These are phyloP conservation scores for Candida nitratophila DNA, from an alignment of 805 yeast species.

Conservation along the genomic window DNA sequence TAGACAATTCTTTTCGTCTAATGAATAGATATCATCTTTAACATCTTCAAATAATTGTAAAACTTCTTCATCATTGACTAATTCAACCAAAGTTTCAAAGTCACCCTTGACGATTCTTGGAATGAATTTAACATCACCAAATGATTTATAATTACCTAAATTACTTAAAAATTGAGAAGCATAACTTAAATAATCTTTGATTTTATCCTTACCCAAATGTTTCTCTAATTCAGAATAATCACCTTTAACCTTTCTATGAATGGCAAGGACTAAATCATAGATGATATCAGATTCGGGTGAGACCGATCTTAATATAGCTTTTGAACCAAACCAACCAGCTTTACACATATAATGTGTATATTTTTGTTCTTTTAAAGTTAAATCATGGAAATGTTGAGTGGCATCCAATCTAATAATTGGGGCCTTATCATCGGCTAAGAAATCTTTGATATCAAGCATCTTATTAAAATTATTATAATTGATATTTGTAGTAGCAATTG, in stretches of 20 bases:
- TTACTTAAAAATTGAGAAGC: conserved; percentile 70
- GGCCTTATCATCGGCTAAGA: conserved; percentile 53
- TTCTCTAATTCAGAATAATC: conserved; percentile 34
- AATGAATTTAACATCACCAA: conserved; percentile 82
- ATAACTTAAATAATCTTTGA: conserved; percentile 53
- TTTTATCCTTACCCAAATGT: conserved; percentile 29
- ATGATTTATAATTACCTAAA: conserved; percentile 76
- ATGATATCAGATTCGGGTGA: conserved; percentile 75
- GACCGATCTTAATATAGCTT: conserved; percentile 74
- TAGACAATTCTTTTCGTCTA: conserved; percentile 41
- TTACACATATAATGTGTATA: conserved; percentile 81
- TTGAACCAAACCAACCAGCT: conserved; percentile 79
- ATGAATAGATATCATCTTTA: conserved; percentile 41
- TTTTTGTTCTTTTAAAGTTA: conserved; percentile 51
- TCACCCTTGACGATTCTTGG: conserved; percentile 49
- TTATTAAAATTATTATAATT: neutral
- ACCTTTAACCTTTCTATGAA: conserved; percentile 46
- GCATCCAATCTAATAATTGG: conserved; percentile 70
- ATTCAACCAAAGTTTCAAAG: conserved; percentile 42
- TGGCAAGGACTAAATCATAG: conserved; percentile 56
- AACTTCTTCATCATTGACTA: conserved; percentile 29
- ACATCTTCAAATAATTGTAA: conserved; percentile 34
- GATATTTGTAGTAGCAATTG: neutral
- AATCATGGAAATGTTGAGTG: conserved; percentile 57
- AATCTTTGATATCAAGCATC: conserved; percentile 10